Percentiles rank a stretch among this genome's conserved stretches.
Evolutionary conservation across 345 rosid species (phyloP).

Genomic region (Litchi chinensis): DNA sequence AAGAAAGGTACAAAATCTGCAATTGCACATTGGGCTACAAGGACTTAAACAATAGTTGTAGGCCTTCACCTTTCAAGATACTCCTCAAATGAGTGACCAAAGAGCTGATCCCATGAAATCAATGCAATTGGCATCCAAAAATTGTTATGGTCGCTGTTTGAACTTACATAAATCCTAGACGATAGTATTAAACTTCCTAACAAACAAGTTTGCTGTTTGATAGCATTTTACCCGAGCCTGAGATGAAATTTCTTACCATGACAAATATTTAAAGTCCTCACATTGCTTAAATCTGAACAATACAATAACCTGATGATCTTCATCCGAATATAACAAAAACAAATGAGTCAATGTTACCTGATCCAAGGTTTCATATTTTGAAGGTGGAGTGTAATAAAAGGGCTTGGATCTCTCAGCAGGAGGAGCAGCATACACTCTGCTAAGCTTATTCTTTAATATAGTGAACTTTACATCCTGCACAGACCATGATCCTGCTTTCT

Average conservation of each 20-base stretch:
- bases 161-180: too few species aligned
- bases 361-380: slow-evolving; percentile 87
- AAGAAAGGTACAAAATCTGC: too few species aligned
- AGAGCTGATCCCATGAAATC: background rate
- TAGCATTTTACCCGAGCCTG: too few species aligned
- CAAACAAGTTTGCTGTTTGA: background rate
- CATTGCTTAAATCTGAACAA: background rate
- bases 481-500: slow-evolving; percentile 69
- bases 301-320: background rate
- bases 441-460: slow-evolving; percentile 57
- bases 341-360: slow-evolving; percentile 49
- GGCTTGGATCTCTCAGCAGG: slow-evolving; percentile 73
- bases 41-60: too few species aligned
- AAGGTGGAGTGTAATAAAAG: slow-evolving; percentile 68
- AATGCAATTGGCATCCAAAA: too few species aligned
- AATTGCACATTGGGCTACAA: too few species aligned
- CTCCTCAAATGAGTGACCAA: background rate
- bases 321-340: background rate
- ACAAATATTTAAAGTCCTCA: background rate
- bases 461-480: slow-evolving; percentile 65
- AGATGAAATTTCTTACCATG: too few species aligned
- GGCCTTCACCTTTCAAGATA: too few species aligned
- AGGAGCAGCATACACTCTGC: slow-evolving; percentile 78
- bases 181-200: too few species aligned
- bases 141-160: too few species aligned